These are phyloP conservation scores for Trichosporon sp. DNA, from an alignment of 1,284 basidiomycete genomes.

Conservation along the genomic window DNA sequence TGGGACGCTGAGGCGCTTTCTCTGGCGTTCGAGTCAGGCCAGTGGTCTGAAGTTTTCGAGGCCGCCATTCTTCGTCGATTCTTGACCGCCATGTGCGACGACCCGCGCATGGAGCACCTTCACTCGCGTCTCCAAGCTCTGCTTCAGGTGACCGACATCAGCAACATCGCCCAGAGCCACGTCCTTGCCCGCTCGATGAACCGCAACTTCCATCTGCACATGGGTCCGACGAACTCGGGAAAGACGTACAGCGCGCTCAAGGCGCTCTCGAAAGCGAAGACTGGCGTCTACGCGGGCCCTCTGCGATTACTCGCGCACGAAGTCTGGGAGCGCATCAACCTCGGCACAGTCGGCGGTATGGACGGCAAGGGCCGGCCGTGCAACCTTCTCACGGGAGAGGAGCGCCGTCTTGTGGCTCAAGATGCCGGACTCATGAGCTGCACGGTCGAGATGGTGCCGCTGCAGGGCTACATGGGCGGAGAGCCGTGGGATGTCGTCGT, in stretches of 20 bases:
- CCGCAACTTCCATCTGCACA: constrained; percentile 85
- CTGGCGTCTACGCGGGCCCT: constrained; percentile 84
- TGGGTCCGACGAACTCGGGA: constrained; percentile 95
- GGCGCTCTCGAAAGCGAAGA: constrained; percentile 67
- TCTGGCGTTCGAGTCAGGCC: constrained; percentile 26
- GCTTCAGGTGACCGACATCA: constrained; percentile 43
- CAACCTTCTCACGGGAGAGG: constrained; percentile 91
- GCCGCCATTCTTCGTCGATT: constrained; percentile 29
- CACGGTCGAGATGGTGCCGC: constrained; percentile 88
- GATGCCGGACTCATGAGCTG: constrained; percentile 64
- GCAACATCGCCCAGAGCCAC: constrained; percentile 38
- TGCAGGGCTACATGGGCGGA: constrained; percentile 21
- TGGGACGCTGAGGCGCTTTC: constrained; percentile 28
- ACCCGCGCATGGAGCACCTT: constrained; percentile 10
- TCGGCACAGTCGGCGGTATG: constrained; percentile 65
- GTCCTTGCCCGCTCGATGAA: constrained; percentile 52
- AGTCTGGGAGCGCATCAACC: constrained; percentile 86
- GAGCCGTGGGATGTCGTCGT: constrained; percentile 73
- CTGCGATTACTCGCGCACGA: constrained; percentile 90
- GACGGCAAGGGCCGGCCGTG: constrained; percentile 58
- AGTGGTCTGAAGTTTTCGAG: constrained; percentile 26
- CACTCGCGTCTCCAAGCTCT: constrained; percentile 35
- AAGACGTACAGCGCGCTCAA: constrained; percentile 92
- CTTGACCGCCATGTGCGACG: constrained; percentile 13
- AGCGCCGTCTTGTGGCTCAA: constrained; percentile 64